phyloP scores from a whole-genome alignment of 768 basidiomycete genomes.

The Leccinum obscurum region DNA sequence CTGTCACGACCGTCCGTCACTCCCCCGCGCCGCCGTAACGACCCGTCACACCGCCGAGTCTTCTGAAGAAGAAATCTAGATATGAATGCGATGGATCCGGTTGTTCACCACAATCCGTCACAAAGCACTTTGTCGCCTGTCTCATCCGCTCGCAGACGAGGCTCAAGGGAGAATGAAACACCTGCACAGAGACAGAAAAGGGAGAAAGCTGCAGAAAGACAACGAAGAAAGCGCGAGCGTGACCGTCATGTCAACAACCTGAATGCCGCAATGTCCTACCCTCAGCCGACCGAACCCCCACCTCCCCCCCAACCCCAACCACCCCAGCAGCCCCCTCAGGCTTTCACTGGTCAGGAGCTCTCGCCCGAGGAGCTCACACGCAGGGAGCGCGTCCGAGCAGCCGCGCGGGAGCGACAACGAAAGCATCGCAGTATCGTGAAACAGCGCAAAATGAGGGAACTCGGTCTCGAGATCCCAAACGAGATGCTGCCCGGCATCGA shows the following conservation, averaged over 20 bases:
- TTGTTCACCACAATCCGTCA: slow-evolving; percentile 33
- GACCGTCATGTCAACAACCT: slow-evolving; percentile 45
- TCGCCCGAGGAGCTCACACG: slow-evolving; percentile 66
- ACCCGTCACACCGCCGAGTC: slow-evolving; percentile 30
- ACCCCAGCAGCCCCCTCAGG: slow-evolving; percentile 25
- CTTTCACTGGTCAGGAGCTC: slow-evolving; percentile 37
- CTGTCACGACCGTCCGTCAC: slow-evolving; percentile 37
- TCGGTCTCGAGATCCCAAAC: slow-evolving; percentile 82
- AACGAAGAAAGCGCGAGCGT: slow-evolving; percentile 80
- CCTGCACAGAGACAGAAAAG: slow-evolving; percentile 72
- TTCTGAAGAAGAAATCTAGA: slow-evolving; percentile 16
- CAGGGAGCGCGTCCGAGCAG: slow-evolving; percentile 69
- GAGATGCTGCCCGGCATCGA: slow-evolving; percentile 66
- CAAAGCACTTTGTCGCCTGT: slow-evolving; percentile 33
- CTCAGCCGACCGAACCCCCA: slow-evolving; percentile 35
- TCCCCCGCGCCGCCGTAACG: slow-evolving; percentile 35
- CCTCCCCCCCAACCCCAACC: slow-evolving; percentile 35
- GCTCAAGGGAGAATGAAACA: slow-evolving; percentile 69
- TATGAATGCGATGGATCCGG: slow-evolving; percentile 37
- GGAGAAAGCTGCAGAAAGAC: slow-evolving; percentile 85
- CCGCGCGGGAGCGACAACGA: slow-evolving; percentile 78
- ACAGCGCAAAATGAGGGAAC: slow-evolving; percentile 76
- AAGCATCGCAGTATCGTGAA: slow-evolving; percentile 81
- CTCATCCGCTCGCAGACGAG: slow-evolving; percentile 49
- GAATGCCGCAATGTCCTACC: slow-evolving; percentile 45